Evolutionary conservation across 441 rosid species (phyloP).

Genomic region (Capsella rubella): DNA sequence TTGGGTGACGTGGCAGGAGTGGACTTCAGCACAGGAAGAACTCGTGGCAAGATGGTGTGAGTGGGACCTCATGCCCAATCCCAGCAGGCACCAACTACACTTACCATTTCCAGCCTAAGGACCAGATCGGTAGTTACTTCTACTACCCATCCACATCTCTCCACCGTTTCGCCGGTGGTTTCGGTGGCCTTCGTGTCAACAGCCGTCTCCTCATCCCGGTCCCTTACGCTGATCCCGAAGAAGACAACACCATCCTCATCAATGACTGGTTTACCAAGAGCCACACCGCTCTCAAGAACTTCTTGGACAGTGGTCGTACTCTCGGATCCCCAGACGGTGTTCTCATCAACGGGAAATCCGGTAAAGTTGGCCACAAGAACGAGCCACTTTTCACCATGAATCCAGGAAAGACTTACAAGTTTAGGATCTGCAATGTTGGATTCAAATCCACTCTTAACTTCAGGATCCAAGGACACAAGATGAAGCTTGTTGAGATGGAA

Average conservation of each 20-base stretch:
- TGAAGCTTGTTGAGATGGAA: slow-evolving; percentile 88
- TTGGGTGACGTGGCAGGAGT: slow-evolving; percentile 47
- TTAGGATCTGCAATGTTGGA: slow-evolving; percentile 73
- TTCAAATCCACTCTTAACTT: slow-evolving; percentile 65
- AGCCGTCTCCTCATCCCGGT: slow-evolving; percentile 74
- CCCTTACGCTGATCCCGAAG: slow-evolving; percentile 70
- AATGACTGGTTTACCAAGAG: slow-evolving; percentile 68
- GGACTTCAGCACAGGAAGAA: slow-evolving; percentile 78
- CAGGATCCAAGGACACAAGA: slow-evolving; percentile 69
- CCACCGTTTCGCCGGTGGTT: slow-evolving; percentile 70
- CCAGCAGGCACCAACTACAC: slow-evolving; percentile 67
- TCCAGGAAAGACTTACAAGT: slow-evolving; percentile 70
- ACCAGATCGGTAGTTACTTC: slow-evolving; percentile 81
- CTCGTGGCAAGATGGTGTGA: slow-evolving; percentile 74
- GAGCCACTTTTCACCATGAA: slow-evolving; percentile 73
- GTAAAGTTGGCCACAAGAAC: slow-evolving; percentile 49
- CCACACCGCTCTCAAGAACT: slow-evolving; percentile 54
- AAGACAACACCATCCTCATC: slow-evolving; percentile 60
- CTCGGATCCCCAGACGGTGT: slow-evolving; percentile 65
- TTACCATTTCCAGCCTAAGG: slow-evolving; percentile 74
- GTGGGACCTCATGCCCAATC: slow-evolving; percentile 76
- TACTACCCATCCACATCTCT: slow-evolving; percentile 63
- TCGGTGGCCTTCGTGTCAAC: slow-evolving; percentile 70
- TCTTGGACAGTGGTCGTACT: slow-evolving; percentile 63
- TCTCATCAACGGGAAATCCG: slow-evolving; percentile 66